Conservation (phyloP, 768 basidiomycete genomes). For the Boletus subcaerulescens region DNA sequence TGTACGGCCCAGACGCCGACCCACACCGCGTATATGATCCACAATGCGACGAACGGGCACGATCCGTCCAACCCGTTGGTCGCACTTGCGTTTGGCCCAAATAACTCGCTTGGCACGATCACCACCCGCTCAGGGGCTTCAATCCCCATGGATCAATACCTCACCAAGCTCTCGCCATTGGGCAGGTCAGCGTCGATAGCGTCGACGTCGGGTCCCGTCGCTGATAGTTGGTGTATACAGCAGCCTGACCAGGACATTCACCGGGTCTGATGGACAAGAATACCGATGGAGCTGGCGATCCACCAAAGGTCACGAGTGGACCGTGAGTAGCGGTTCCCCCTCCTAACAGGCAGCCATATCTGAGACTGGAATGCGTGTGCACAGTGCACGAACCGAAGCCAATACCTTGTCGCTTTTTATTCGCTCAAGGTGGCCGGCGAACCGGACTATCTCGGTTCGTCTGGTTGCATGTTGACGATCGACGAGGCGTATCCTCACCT, state of each 20-base stretch:
- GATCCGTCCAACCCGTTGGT: slow-evolving; percentile 39
- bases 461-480: slow-evolving; percentile 61
- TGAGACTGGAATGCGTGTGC: not conserved
- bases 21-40: slow-evolving; percentile 52
- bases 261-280: slow-evolving; percentile 55
- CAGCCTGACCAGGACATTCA: slow-evolving; percentile 48
- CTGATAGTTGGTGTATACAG: slow-evolving; percentile 28
- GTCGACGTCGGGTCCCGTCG: not conserved
- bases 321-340: slow-evolving; percentile 38
- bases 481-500: slow-evolving; percentile 58
- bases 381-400: slow-evolving; percentile 54
- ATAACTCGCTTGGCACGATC: slow-evolving; percentile 52
- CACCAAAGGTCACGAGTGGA: slow-evolving; percentile 58
- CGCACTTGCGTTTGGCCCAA: slow-evolving; percentile 49
- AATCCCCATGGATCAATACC: slow-evolving; percentile 52
- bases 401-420: slow-evolving; percentile 59
- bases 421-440: slow-evolving; percentile 54
- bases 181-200: slow-evolving; percentile 40
- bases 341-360: not conserved
- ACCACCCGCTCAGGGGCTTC: slow-evolving; percentile 37
- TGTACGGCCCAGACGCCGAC: slow-evolving; percentile 43
- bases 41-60: slow-evolving; percentile 34
- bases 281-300: slow-evolving; percentile 58
- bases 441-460: slow-evolving; percentile 50
- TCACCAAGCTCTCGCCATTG: slow-evolving; percentile 37